Conservation (phyloP, 1,284 basidiomycete species). For the Trichosporon coremiiforme region DNA sequence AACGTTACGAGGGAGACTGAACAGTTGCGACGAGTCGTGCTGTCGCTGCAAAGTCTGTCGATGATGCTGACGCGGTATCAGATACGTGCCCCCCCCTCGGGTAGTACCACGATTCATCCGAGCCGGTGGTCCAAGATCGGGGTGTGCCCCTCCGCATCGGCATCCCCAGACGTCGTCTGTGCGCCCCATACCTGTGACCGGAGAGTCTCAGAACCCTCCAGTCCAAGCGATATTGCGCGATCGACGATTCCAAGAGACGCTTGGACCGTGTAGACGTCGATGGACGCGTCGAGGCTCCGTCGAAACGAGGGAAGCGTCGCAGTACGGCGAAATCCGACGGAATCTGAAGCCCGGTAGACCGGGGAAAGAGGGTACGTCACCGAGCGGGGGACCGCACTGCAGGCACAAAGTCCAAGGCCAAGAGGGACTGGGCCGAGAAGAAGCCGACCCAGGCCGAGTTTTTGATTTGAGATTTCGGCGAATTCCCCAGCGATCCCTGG, state of each 20-base stretch:
- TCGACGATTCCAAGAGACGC: neutral
- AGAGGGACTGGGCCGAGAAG: neutral
- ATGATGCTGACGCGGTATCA: neutral
- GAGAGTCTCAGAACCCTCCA: neutral
- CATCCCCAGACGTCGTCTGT: neutral
- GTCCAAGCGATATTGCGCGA: neutral
- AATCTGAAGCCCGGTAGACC: neutral
- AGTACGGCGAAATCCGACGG: neutral
- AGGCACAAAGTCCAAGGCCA: neutral
- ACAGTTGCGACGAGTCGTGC: no score
- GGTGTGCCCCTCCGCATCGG: neutral
- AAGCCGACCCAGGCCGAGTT: neutral
- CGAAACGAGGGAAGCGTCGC: neutral
- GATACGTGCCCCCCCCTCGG: neutral
- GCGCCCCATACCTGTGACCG: neutral
- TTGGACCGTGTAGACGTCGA: no score
- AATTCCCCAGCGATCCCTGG: neutral
- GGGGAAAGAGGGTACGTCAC: neutral
- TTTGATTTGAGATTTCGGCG: slow-evolving; percentile 17
- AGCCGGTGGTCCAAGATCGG: neutral
- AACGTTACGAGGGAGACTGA: no score
- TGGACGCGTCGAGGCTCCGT: neutral
- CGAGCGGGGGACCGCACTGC: neutral
- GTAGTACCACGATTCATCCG: neutral
- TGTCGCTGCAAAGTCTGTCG: no score